phyloP scores from a whole-genome alignment of 345 rosid species.

The Eucalyptus sideroxylon region DNA sequence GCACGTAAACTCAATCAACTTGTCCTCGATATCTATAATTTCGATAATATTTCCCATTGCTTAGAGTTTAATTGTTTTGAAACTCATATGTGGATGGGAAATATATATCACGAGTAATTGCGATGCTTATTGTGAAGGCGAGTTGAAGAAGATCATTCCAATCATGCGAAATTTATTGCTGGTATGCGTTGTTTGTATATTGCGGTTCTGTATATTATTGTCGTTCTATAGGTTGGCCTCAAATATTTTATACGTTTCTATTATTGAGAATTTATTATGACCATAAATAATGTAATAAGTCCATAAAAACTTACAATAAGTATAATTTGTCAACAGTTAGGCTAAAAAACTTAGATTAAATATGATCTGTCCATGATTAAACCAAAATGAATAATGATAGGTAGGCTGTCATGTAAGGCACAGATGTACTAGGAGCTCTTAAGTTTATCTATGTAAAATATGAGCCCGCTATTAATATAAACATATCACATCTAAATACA shows the following conservation, averaged over 20 bases:
- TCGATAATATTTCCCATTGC: neutral
- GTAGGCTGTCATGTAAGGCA: neutral
- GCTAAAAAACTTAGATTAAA: neutral
- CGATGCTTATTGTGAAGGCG: neutral
- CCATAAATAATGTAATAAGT: neutral
- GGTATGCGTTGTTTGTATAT: neutral
- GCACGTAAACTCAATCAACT: neutral
- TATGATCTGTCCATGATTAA: neutral
- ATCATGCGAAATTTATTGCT: neutral
- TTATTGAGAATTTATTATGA: neutral
- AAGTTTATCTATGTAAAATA: neutral
- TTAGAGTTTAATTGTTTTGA: neutral
- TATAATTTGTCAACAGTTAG: neutral
- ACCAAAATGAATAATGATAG: neutral
- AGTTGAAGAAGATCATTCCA: neutral
- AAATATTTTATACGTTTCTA: neutral
- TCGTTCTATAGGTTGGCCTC: neutral
- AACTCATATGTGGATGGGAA: neutral
- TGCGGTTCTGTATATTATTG: neutral
- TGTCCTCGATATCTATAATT: neutral
- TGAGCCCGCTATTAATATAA: neutral
- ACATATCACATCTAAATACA: neutral
- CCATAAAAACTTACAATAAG: neutral
- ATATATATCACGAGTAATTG: neutral
- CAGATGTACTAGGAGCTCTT: neutral